Conservation (phyloP, 371 early-diverging fungal species). For the Mucor velutinosus region DNA sequence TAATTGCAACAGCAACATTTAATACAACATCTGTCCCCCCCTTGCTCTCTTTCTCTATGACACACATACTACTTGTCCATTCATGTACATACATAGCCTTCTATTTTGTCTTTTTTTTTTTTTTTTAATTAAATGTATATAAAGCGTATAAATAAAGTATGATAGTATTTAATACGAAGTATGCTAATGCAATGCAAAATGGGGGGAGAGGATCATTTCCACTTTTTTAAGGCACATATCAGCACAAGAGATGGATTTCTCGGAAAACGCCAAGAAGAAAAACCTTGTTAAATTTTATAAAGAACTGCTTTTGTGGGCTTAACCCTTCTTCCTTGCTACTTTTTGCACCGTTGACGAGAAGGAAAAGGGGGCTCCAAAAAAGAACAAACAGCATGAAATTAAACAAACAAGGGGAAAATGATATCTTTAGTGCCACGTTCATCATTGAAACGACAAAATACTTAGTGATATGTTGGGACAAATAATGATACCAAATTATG, state of each 20-base stretch:
- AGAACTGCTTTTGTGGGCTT: constrained; percentile 18
- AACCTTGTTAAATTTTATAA: constrained; percentile 16
- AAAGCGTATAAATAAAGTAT: background rate
- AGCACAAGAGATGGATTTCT: constrained; percentile 15
- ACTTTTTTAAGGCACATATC: background rate
- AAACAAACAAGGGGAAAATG: background rate
- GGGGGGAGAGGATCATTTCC: background rate
- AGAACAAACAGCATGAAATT: background rate
- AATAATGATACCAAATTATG: background rate
- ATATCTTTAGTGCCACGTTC: background rate
- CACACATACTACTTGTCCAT: background rate
- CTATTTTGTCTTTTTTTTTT: background rate
- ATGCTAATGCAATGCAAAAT: background rate
- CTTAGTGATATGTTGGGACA: background rate
- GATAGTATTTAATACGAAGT: background rate
- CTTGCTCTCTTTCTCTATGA: background rate
- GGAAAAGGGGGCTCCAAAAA: background rate
- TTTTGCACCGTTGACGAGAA: constrained; percentile 1
- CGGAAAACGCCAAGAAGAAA: constrained; percentile 25
- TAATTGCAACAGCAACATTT: background rate
- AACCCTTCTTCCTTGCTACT: background rate
- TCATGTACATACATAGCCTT: background rate
- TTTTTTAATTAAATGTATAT: background rate
- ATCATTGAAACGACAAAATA: background rate
- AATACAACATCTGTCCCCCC: background rate